Evolutionary conservation across 2,329 filamentous ascomycete genomes (phyloP).

Genomic region (Ophiostoma sp.): DNA sequence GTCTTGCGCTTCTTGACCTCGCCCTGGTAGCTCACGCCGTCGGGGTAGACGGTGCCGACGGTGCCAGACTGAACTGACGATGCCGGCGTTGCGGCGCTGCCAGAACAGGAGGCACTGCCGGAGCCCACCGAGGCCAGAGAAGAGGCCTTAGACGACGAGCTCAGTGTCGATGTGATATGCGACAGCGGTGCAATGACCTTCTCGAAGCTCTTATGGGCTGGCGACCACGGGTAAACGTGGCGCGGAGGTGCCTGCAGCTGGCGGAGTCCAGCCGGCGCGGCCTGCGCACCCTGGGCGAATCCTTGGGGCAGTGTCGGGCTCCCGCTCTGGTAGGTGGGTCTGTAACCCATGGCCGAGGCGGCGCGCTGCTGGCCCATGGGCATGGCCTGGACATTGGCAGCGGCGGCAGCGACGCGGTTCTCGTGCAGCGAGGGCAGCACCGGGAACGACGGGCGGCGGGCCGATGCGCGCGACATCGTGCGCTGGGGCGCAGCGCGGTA

Average conservation of each 20-base stretch:
- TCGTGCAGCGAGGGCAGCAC: conserved; percentile 66
- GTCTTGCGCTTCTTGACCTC: conserved; percentile 94
- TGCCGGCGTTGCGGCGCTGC: conserved; percentile 20
- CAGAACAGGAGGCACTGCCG: conserved; percentile 9
- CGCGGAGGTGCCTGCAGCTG: conserved; percentile 50
- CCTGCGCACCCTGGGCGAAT: not conserved
- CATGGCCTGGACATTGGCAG: not conserved
- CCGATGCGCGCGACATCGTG: conserved; percentile 51
- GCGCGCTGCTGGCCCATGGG: conserved; percentile 30
- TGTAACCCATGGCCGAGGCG: conserved; percentile 20
- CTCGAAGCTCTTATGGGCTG: conserved; percentile 43
- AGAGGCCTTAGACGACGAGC: conserved; percentile 23
- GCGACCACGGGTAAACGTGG: conserved; percentile 51
- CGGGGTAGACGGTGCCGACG: not conserved
- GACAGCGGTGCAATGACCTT: conserved; percentile 38
- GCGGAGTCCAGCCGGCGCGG: conserved; percentile 25
- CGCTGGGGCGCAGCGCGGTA: conserved; percentile 52
- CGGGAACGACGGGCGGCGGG: conserved; percentile 61
- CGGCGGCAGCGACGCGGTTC: conserved; percentile 42
- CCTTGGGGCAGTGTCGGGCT: conserved; percentile 8
- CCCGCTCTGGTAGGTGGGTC: conserved; percentile 4
- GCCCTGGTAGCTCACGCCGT: conserved; percentile 58
- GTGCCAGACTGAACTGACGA: conserved; percentile 19
- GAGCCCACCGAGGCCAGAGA: conserved; percentile 25
- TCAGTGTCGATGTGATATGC: conserved; percentile 5